phyloP scores from a whole-genome alignment of 192 early-diverging fungal species.

The Coemansia sp. region DNA sequence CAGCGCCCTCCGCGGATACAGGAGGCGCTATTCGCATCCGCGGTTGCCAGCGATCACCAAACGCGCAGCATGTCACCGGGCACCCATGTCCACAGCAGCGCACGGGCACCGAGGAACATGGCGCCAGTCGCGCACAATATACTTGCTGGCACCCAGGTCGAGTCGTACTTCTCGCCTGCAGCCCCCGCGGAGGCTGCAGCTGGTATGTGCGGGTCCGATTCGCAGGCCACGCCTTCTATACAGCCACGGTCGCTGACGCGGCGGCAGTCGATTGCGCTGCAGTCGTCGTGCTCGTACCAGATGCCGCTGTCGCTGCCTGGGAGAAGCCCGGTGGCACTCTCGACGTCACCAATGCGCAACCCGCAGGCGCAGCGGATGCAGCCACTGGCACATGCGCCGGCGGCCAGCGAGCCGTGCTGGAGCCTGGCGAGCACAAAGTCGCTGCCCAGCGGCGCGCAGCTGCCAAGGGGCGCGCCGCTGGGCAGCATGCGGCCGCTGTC shows the following conservation, averaged over 20 bases:
- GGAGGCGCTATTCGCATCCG: not conserved
- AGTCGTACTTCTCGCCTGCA: conserved; percentile 13
- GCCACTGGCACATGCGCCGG: not conserved
- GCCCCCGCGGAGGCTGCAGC: conserved; percentile 7
- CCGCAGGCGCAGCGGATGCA: conserved; percentile 5
- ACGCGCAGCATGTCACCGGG: not conserved
- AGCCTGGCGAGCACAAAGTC: conserved; percentile 36
- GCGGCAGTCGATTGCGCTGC: conserved; percentile 38
- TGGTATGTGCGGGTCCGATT: not conserved
- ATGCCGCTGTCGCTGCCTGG: conserved; percentile 24
- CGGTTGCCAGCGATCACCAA: not conserved
- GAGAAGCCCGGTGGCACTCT: not conserved
- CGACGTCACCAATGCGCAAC: conserved; percentile 3
- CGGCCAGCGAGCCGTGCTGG: conserved; percentile 7
- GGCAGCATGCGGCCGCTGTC: conserved; percentile 5
- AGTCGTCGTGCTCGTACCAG: conserved; percentile 36
- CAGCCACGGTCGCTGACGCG: conserved; percentile 26
- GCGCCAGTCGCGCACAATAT: conserved; percentile 7
- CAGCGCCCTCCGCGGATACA: not conserved
- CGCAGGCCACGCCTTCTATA: not conserved
- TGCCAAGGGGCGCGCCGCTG: not conserved
- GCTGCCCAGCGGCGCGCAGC: conserved; percentile 10
- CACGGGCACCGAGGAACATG: conserved; percentile 4
- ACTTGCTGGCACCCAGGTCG: not conserved
- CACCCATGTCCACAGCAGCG: not conserved